A percentile compares a stretch with the other conserved stretches of the same genome.
Evolutionary conservation across 164 flowering plant species (phyloP).

Genomic region (Piper longum): DNA sequence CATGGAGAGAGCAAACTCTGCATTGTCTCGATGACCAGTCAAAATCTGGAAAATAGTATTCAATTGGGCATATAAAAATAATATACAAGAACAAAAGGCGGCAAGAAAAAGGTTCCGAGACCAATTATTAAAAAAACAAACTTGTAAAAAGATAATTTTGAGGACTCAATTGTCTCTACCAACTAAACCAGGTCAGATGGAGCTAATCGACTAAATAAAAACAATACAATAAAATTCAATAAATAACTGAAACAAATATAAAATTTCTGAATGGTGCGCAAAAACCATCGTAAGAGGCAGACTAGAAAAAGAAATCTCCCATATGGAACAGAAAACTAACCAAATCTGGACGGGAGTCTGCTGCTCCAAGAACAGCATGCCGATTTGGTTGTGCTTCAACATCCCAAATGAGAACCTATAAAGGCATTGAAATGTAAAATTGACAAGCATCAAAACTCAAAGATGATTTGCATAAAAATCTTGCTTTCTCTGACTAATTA

Average conservation of each 20-base stretch:
- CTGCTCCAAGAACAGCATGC: constrained; percentile 78
- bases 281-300: background rate
- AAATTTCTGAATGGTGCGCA: background rate
- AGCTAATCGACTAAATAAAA: too few species aligned
- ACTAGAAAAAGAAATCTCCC: background rate
- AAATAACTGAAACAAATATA: too few species aligned
- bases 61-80: constrained; percentile 1
- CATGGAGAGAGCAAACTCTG: constrained; percentile 98
- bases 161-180: too few species aligned
- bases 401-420: constrained; percentile 91
- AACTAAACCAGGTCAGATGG: too few species aligned
- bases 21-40: constrained; percentile 92
- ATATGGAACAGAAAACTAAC: constrained; percentile 3
- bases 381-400: constrained; percentile 89
- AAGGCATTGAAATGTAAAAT: background rate
- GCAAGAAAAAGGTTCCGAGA: background rate
- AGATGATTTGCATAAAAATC: background rate
- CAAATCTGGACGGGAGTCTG: constrained; percentile 84
- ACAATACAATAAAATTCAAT: background rate
- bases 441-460: background rate
- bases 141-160: too few species aligned
- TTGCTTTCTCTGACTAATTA: constrained; percentile 12
- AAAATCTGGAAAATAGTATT: constrained; percentile 43
- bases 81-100: background rate
- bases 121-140: background rate